Base-by-base conservation (phyloP, 2,329 filamentous ascomycete genomes). In the Trichoderma sp. region DNA sequence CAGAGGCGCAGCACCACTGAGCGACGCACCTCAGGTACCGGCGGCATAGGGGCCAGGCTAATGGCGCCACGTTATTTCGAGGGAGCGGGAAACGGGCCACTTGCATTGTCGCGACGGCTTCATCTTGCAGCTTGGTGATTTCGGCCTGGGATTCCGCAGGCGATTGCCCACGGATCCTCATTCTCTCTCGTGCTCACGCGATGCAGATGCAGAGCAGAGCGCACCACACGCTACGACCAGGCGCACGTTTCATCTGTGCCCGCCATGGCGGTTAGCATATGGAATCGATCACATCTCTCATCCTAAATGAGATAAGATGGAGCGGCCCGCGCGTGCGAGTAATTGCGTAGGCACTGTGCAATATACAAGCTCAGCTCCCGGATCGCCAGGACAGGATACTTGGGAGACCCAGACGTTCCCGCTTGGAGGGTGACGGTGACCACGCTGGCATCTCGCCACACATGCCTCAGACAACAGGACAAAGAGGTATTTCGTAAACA, bases 231-330 rank as follows among this genome's bases (percentile, higher is more conserved):
- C 36, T 23, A 30, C 66, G 6, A 6, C 57, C 39, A 34, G 20
- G 28, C 57, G 39, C 66, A 47, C 39, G 66, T 69, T 66, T 58
- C 68, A 66, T 39, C 36, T 59, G 47, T 53, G 23, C 63, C 58
- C 63, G 69, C 64, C 55, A 66, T 63, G 58, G 59, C 68, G 59
- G 53, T 64, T 64, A 61, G 68, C 59, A 57, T 20, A 64, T 39
- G 47, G 50, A 71, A 71, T 71, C 69, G 69, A 71, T 71, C 69
- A 71, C 62, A 66, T 71, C 69, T 71, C 69, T 61, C 53, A 63
- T 61, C 39, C 57, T 62, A 62, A 61, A 69, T 69, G 66, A 64
- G 63, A 68, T 64, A 70, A 68, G 39, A 68, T 70, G 59, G 59
- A 65, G 59, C 68, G 71, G 71, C 59, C 71, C 59, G 71, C 71